phyloP scores from a whole-genome alignment of 495 filamentous ascomycete genomes.

The Daldinia bambusicola region DNA sequence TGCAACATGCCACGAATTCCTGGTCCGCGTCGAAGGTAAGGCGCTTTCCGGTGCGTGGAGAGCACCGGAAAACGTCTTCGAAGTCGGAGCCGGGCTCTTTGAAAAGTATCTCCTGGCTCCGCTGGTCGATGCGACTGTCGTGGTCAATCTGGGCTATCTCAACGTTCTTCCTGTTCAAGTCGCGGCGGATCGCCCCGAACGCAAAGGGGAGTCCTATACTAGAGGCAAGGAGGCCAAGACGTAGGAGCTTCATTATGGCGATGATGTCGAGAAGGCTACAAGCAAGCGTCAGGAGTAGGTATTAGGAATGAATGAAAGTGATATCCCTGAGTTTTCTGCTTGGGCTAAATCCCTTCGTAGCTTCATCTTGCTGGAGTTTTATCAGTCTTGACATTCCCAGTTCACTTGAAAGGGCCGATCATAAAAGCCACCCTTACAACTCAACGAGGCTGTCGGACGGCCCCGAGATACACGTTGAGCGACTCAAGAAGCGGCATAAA shows the following conservation, averaged over 20 bases:
- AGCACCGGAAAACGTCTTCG: slow-evolving; percentile 24
- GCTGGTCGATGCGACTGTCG: slow-evolving; percentile 23
- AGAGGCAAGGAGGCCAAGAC: neutral
- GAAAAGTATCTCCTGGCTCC: slow-evolving; percentile 19
- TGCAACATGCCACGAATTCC: slow-evolving; percentile 22
- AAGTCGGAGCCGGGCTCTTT: slow-evolving; percentile 16
- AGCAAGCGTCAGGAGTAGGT: neutral
- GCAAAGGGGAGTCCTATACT: slow-evolving; percentile 17
- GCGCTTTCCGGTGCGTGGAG: slow-evolving; percentile 8
- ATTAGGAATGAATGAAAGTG: neutral
- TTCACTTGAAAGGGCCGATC: neutral
- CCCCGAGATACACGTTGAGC: slow-evolving; percentile 12
- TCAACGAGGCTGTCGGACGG: neutral
- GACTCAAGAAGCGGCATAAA: neutral
- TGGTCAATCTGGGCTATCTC: slow-evolving; percentile 25
- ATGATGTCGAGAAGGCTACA: neutral
- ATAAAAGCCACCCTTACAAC: neutral
- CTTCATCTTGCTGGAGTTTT: slow-evolving; percentile 2
- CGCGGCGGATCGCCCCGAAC: slow-evolving; percentile 15
- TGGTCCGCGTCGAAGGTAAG: slow-evolving; percentile 20
- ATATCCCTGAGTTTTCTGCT: neutral
- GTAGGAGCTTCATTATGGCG: slow-evolving; percentile 16
- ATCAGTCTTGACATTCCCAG: neutral
- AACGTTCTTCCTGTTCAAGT: slow-evolving; percentile 26
- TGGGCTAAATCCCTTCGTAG: neutral